A percentile compares a stretch with the other conserved stretches of the same genome.
Evolutionary conservation across 139 green algal species (phyloP).

Genomic region (Astrephomene gubernaculifera): DNA sequence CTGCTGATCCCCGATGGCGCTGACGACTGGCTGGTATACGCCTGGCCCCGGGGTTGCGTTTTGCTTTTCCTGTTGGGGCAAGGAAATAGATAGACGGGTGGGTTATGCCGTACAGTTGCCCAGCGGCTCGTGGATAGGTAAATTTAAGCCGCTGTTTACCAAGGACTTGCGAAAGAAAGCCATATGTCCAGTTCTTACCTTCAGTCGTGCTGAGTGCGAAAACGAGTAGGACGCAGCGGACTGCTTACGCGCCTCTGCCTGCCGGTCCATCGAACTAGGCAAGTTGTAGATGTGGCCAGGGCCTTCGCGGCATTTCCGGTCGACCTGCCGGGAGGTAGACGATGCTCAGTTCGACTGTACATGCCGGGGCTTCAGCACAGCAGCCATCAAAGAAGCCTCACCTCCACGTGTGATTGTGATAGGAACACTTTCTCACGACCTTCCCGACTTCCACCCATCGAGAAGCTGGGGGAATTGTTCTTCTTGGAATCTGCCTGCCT

Average conservation of each 20-base stretch:
- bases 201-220: not conserved
- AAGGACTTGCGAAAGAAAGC: no score
- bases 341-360: not conserved
- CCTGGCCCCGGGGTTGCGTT: not conserved
- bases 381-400: not conserved
- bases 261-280: slow-evolving; percentile 21
- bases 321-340: slow-evolving; percentile 24
- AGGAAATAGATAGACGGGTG: no score
- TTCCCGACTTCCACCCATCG: not conserved
- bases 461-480: not conserved
- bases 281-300: slow-evolving; percentile 37
- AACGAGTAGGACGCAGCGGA: slow-evolving; percentile 29
- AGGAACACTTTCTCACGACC: slow-evolving; percentile 20
- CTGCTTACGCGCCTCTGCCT: slow-evolving; percentile 16
- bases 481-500: slow-evolving; percentile 19
- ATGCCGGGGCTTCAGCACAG: no score
- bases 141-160: no score
- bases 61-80: not conserved
- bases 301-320: slow-evolving; percentile 27
- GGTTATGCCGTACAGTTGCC: no score
- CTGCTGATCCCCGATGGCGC: not conserved
- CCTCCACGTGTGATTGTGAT: slow-evolving; percentile 7
- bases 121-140: not conserved
- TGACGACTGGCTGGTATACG: not conserved
- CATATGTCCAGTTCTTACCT: no score